Evolutionary conservation across 2,329 filamentous ascomycete species (phyloP), one percentile per base, ranked within the genome.

Genomic region (Alternaria ventricosa): DNA sequence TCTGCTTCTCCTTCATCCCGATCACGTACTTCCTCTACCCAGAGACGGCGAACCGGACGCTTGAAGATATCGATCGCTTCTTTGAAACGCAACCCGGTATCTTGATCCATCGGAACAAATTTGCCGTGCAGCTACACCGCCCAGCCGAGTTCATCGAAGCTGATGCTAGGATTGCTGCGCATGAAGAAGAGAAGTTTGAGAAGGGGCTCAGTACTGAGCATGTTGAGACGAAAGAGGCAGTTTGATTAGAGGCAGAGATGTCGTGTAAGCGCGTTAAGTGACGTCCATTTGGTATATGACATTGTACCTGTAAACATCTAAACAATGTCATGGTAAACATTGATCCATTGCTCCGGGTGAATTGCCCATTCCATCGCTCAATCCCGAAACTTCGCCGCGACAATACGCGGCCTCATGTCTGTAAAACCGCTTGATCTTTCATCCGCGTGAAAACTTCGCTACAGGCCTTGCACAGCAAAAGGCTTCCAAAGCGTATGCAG

Each of bases 1-100:
- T 86, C 70, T 87, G 86, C 76, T 84, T 82, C 41, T 77, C 79
- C 18, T 86, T 87, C 58, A 75, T 87, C 46, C 85, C 85, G 2
- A 80, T 85, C 43, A 82, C 85, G 6, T 86, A 83, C 69, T 78
- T 84, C 61, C 79, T 87, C 47, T 86, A 86, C 59, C 86, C 86
- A 0, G 86, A 88, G 72, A 87, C 87, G 0, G 74, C 75, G 6
- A 76, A 82, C 50, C 55, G 74, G 2, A 77, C 84, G 0, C 76
- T 86, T 7, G 84, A 86, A 68, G 83, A 85, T 47, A 84, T 85
- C 72, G 83, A 85, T 63, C 73, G 79, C 6, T 80, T 81, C 64
- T 82, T 81, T 56, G 75, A 75, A 44, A 75, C 74, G 1, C 63
- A 67, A 12, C 76, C 76, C 1, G 74, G 71, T 3, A 60, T 87